A percentile compares a stretch with the other conserved stretches of the same genome.
These are phyloP conservation scores for Vitis labrusca DNA, from an alignment of 164 flowering plant species.

Conservation along the genomic window DNA sequence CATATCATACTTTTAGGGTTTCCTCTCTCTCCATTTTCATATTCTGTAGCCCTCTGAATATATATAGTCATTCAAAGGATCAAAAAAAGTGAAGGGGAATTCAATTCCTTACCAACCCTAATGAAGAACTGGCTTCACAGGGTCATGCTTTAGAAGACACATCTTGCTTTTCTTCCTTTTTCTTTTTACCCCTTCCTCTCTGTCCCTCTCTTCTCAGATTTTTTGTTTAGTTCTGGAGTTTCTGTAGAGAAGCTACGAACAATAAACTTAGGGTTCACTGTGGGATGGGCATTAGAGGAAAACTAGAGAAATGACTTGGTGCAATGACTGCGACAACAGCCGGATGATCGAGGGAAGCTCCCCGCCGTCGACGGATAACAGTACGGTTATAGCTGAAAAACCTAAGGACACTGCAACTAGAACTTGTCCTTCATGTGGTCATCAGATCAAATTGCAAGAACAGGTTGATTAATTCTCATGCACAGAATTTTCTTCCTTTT, in stretches of 20 bases:
- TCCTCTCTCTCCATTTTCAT: conserved; percentile 12
- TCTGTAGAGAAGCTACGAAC: conserved; percentile 9
- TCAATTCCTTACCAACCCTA: conserved; percentile 20
- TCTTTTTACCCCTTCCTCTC: neutral
- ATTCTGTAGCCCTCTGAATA: conserved; percentile 9
- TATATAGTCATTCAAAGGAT: neutral
- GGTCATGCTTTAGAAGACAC: conserved; percentile 16
- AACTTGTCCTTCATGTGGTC: conserved; percentile 78
- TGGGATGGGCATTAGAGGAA: conserved; percentile 39
- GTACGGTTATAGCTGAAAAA: conserved; percentile 11
- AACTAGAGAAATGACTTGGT: conserved; percentile 57
- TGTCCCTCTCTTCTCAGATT: conserved; percentile 2
- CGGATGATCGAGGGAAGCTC: conserved; percentile 18
- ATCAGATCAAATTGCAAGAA: conserved; percentile 47
- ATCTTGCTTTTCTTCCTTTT: conserved; percentile 12
- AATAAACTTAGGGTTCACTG: conserved; percentile 9
- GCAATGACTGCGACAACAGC: conserved; percentile 32
- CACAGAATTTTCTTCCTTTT: too few species aligned
- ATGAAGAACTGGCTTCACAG: conserved; percentile 8
- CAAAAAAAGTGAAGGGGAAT: conserved; percentile 15
- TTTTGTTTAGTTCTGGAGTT: conserved; percentile 11
- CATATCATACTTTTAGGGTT: neutral
- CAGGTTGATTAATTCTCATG: conserved; percentile 33
- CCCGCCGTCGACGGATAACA: conserved; percentile 5
- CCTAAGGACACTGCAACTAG: conserved; percentile 18